A percentile compares a stretch with the other conserved stretches of the same genome.
phyloP scores from a whole-genome alignment of 1,284 basidiomycete species.

The Tilletia caries region DNA sequence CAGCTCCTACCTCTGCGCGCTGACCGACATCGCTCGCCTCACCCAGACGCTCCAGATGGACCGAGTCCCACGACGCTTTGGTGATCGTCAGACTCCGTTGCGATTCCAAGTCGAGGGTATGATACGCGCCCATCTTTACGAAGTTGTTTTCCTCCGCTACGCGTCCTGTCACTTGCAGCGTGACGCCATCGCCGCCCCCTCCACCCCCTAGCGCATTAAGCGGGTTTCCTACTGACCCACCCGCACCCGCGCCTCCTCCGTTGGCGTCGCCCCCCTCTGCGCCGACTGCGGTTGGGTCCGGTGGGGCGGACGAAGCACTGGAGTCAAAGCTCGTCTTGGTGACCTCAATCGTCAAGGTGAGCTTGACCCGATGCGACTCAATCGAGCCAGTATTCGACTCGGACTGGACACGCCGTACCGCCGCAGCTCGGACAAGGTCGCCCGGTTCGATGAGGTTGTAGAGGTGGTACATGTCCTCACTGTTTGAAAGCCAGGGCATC shows the following conservation, averaged over 20 bases:
- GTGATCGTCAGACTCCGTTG: constrained; percentile 89
- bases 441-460: constrained; percentile 84
- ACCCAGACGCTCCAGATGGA: constrained; percentile 75
- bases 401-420: constrained; percentile 69
- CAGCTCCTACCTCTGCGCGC: constrained; percentile 91
- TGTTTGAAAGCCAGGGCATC: constrained; percentile 8
- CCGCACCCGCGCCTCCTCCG: constrained; percentile 23
- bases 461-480: constrained; percentile 99
- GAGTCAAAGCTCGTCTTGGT: constrained; percentile 59
- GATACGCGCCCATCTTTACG: constrained; percentile 90
- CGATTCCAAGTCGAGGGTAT: constrained; percentile 89
- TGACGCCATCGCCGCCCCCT: constrained; percentile 25
- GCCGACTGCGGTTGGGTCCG: constrained; percentile 32
- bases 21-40: constrained; percentile 86
- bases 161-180: constrained; percentile 81
- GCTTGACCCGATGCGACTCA: constrained; percentile 80
- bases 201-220: constrained; percentile 28
- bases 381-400: constrained; percentile 88
- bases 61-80: constrained; percentile 85
- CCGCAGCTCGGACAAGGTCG: constrained; percentile 82
- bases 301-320: constrained; percentile 36
- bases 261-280: constrained; percentile 16
- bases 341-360: constrained; percentile 81
- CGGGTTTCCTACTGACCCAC: neutral
- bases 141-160: constrained; percentile 86